Evolutionary conservation across 805 yeast genomes (phyloP).

Genomic region (Yarrowia sp.): DNA sequence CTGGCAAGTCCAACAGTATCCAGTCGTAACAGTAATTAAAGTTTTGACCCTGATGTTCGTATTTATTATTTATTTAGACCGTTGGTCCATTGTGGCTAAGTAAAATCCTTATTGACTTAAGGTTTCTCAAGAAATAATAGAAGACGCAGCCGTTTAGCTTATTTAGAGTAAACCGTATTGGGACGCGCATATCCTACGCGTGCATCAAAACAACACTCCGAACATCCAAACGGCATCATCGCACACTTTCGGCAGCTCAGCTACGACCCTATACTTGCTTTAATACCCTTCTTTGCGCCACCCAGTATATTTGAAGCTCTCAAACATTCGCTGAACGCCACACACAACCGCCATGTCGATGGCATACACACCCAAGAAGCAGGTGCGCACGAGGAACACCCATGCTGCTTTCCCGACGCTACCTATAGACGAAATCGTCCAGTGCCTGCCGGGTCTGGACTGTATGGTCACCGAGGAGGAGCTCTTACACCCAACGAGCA

Average conservation of each 20-base stretch:
- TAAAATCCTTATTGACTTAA: not conserved
- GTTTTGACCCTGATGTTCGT: not conserved
- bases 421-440: slow-evolving; percentile 19
- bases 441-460: not conserved
- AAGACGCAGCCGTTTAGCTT: not conserved
- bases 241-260: no score
- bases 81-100: not conserved
- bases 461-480: slow-evolving; percentile 18
- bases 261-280: no score
- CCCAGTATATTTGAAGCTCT: no score
- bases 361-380: slow-evolving; percentile 19
- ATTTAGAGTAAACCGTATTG: not conserved
- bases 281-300: no score
- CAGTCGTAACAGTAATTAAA: no score
- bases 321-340: no score
- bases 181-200: slow-evolving; percentile 14
- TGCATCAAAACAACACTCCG: slow-evolving; percentile 9
- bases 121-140: not conserved
- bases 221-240: no score
- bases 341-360: not conserved
- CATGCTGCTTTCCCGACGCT: slow-evolving; percentile 21
- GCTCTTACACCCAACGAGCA: not conserved
- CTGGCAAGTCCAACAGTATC: no score
- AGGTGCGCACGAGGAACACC: not conserved
- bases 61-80: not conserved